Base-by-base conservation (phyloP, 768 basidiomycete genomes). In the Termitomyces sp. region DNA sequence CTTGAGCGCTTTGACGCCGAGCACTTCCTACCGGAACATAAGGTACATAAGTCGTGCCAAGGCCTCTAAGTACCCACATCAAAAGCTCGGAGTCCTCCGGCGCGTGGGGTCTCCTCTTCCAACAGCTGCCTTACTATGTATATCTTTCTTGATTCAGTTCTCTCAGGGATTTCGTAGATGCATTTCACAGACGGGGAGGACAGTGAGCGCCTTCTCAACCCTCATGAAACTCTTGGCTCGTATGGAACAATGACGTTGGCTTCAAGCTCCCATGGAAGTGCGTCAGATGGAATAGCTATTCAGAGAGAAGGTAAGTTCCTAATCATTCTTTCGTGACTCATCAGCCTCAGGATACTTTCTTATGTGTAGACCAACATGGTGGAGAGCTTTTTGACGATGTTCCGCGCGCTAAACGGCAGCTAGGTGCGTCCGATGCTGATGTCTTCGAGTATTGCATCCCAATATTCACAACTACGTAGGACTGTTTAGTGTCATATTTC, bases 401-500 rank as follows among this genome's bases (percentile, higher is more conserved):
- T 40, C 65, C 67, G 9, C 62, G 25, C 20, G 45, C 42, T n/a
- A 64, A 64, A 42, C 62, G 67, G 29, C 62, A 67, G 15, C 55
- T 67, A 49, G 67, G 67, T 66, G 37, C 7, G n/a, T 8, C 50
- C 10, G 3, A 54, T 25, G 25, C 25, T 8, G 11, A 25, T 34
- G 14, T 29, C 9, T 55, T 42, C 6, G n/a, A 2, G 1, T 55
- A 17, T 29, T 17, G 17, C 4, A 50, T 20, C 1, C 31, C 4
- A 11, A 42, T 20, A 15, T 15, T 47, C 17, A 17, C 17, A n/a
- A 51, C 5, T 15, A 32, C 6, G 25, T 53, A 83, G 82, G 83
- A 7, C 67, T 82, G 6, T 69, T 81, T 49, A 87, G 84, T 61
- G 83, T 86, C 4, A 71, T 83, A 2, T 86, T 83, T 64, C 81